Evolutionary conservation across 495 filamentous ascomycete species (phyloP).

Genomic region (Diplogelasinospora grovesii): DNA sequence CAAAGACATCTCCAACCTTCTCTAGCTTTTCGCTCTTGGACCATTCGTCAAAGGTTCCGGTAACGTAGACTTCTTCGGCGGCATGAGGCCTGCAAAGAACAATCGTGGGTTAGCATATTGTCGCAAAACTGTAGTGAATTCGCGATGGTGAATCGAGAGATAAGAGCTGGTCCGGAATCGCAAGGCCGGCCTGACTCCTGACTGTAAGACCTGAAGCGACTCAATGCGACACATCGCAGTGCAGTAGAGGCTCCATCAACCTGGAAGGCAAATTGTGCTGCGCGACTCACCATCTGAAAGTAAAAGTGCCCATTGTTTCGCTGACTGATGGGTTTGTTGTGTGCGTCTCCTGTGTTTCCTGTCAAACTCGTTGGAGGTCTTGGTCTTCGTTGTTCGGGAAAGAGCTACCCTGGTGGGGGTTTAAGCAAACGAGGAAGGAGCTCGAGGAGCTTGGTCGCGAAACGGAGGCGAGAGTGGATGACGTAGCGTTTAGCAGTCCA

Average conservation of each 20-base stretch:
- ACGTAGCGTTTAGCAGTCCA: too few relatives aligned
- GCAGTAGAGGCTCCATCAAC: background rate
- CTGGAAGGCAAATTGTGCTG: background rate
- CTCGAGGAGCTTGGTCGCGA: too few relatives aligned
- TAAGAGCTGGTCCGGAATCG: too few relatives aligned
- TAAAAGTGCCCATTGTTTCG: constrained; percentile 47
- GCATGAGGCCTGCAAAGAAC: constrained; percentile 54
- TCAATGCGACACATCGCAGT: constrained; percentile 6
- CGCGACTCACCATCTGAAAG: constrained; percentile 47
- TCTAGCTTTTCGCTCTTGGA: constrained; percentile 73
- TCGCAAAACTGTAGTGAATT: constrained; percentile 1
- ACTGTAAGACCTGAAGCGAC: too few relatives aligned
- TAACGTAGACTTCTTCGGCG: constrained; percentile 85
- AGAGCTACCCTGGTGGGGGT: too few relatives aligned
- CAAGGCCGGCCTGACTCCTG: too few relatives aligned
- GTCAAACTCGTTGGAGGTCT: too few relatives aligned
- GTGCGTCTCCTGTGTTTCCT: background rate
- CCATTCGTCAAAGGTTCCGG: constrained; percentile 95
- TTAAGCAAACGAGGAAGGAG: too few relatives aligned
- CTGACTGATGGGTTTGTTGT: background rate
- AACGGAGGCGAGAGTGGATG: too few relatives aligned
- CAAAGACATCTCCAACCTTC: constrained; percentile 60
- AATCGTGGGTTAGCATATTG: constrained; percentile 15
- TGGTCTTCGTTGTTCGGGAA: too few relatives aligned
- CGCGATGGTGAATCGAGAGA: constrained; percentile 13